Evolutionary conservation across 192 early-diverging fungal genomes (phyloP).

Genomic region (Podila clonocystis): DNA sequence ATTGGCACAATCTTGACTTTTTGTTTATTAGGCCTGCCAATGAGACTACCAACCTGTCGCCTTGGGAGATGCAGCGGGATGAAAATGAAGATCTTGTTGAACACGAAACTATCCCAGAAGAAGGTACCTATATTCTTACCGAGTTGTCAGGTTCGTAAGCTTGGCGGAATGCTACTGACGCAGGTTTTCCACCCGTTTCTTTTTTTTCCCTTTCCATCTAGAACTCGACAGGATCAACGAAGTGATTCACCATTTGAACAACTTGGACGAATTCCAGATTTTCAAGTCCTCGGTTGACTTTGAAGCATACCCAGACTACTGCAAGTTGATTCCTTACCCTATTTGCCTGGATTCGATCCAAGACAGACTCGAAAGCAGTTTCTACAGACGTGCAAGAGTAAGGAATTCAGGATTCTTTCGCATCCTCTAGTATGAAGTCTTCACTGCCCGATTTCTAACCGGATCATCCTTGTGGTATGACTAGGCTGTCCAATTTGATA

Average conservation of each 20-base stretch:
- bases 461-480: not conserved
- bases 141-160: not conserved
- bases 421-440: not conserved
- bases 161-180: not conserved
- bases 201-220: slow-evolving; percentile 19
- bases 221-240: slow-evolving; percentile 50
- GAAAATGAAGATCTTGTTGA: slow-evolving; percentile 24
- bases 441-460: not conserved
- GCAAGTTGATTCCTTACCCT: slow-evolving; percentile 72
- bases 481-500: slow-evolving; percentile 73
- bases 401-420: not conserved
- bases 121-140: slow-evolving; percentile 47
- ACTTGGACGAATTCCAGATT: slow-evolving; percentile 56
- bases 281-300: slow-evolving; percentile 74
- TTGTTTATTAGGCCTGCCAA: slow-evolving; percentile 29
- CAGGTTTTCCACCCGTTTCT: slow-evolving; percentile 8
- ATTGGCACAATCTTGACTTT: not conserved
- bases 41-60: slow-evolving; percentile 42
- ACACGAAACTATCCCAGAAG: slow-evolving; percentile 49
- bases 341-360: slow-evolving; percentile 72
- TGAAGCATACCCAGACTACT: slow-evolving; percentile 69
- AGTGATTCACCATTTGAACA: slow-evolving; percentile 54
- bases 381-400: slow-evolving; percentile 69
- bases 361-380: slow-evolving; percentile 63
- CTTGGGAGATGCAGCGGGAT: slow-evolving; percentile 50